phyloP scores from a whole-genome alignment of 768 basidiomycete genomes.

The Pleurotus pulmonarius region DNA sequence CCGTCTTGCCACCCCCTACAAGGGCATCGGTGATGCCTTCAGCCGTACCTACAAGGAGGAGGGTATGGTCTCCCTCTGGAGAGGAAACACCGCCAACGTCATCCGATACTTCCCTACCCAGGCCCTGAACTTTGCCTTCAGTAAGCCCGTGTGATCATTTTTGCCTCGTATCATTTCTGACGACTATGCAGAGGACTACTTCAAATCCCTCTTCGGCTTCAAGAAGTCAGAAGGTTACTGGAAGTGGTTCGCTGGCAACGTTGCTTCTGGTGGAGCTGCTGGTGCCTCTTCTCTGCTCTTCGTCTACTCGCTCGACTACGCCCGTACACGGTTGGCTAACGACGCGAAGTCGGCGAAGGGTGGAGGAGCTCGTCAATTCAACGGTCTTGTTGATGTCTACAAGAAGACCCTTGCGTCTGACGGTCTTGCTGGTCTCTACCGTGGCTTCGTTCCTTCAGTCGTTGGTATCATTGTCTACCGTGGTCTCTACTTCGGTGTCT shows the following conservation, averaged over 20 bases:
- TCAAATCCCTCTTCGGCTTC: constrained; percentile 98
- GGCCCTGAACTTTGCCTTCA: constrained; percentile 99
- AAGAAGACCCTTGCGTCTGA: constrained; percentile 96
- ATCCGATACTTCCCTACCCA: constrained; percentile 99
- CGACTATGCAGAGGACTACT: constrained; percentile 79
- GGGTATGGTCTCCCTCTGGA: constrained; percentile 93
- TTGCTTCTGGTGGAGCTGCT: constrained; percentile 98
- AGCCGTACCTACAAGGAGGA: constrained; percentile 90
- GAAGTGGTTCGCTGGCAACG: constrained; percentile 98
- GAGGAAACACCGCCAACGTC: constrained; percentile 99
- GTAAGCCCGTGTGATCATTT: constrained; percentile 44
- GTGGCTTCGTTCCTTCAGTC: constrained; percentile 98
- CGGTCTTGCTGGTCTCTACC: constrained; percentile 98
- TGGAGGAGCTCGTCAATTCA: constrained; percentile 94
- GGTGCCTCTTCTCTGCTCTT: constrained; percentile 98
- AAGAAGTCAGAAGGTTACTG: constrained; percentile 98
- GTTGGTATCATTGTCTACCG: constrained; percentile 99
- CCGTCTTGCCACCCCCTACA: constrained; percentile 94
- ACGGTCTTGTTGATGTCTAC: constrained; percentile 97
- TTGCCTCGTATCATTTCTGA: not conserved
- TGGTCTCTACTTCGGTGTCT: constrained; percentile 99
- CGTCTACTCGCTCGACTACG: constrained; percentile 99
- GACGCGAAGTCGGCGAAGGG: constrained; percentile 95
- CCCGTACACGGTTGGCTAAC: constrained; percentile 98
- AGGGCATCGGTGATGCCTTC: constrained; percentile 94